Percentiles rank a stretch among this genome's conserved stretches.
These are phyloP conservation scores for Blastocystis sp. DNA, from an alignment of 352 stramenopile species.

Conservation along the genomic window DNA sequence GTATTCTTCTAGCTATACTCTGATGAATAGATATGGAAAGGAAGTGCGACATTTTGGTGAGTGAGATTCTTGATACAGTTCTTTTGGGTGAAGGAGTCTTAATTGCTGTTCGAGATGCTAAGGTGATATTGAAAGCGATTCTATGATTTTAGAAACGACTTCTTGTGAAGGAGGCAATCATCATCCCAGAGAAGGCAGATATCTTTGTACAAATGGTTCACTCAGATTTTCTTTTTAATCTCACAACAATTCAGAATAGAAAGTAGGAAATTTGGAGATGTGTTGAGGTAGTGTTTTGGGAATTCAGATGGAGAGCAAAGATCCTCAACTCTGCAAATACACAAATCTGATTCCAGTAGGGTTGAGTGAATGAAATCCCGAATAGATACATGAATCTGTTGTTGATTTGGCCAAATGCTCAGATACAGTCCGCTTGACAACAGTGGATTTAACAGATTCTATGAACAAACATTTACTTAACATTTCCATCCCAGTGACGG, in stretches of 20 bases:
- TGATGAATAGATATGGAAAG: constrained; percentile 7
- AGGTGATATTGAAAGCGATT: not conserved
- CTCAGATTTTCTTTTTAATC: constrained; percentile 11
- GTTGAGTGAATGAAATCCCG: not conserved
- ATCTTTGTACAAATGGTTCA: constrained; percentile 14
- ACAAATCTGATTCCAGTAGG: constrained; percentile 6
- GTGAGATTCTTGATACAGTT: constrained; percentile 58
- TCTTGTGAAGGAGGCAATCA: not conserved
- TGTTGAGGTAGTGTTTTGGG: not conserved
- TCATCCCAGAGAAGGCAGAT: constrained; percentile 47
- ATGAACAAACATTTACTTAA: not conserved
- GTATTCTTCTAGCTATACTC: not conserved
- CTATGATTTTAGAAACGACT: constrained; percentile 29
- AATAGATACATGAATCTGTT: not conserved
- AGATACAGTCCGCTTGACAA: not conserved
- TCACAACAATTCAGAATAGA: constrained; percentile 7
- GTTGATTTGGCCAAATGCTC: not conserved
- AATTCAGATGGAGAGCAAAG: not conserved
- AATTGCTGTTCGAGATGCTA: constrained; percentile 28
- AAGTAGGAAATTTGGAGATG: not conserved
- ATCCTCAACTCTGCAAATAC: not conserved
- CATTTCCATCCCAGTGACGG: not conserved
- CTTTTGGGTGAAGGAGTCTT: constrained; percentile 64
- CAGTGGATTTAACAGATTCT: not conserved
- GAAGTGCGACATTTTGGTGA: constrained; percentile 61